phyloP scores from a whole-genome alignment of 2,329 filamentous ascomycete species.

The Paradendryphiella salina region DNA sequence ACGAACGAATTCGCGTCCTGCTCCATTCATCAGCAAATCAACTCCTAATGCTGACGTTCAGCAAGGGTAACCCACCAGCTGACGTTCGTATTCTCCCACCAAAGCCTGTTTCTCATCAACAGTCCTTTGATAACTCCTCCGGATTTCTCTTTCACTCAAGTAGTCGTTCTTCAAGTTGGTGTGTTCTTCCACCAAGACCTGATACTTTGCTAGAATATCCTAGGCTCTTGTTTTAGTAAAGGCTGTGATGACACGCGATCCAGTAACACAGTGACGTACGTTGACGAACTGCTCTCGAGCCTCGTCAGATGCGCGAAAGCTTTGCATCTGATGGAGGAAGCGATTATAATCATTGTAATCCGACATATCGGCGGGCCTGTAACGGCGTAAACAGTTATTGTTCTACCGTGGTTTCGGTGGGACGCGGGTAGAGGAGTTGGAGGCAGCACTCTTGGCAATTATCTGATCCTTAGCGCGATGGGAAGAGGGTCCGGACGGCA shows the following conservation, averaged over 20 bases:
- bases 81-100: slow-evolving; percentile 27
- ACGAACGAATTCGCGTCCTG: slow-evolving; percentile 50
- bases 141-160: slow-evolving; percentile 37
- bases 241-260: slow-evolving; percentile 6
- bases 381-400: not conserved
- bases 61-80: slow-evolving; percentile 28
- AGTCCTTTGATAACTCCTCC: slow-evolving; percentile 38
- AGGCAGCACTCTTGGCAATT: slow-evolving; percentile 1
- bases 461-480: not conserved
- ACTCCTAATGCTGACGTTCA: not conserved
- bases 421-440: slow-evolving; percentile 2
- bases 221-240: slow-evolving; percentile 29
- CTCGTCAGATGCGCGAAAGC: slow-evolving; percentile 44
- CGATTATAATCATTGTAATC: slow-evolving; percentile 29
- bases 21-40: slow-evolving; percentile 3
- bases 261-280: slow-evolving; percentile 21
- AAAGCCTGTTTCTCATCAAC: slow-evolving; percentile 26
- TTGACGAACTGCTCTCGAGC: slow-evolving; percentile 42
- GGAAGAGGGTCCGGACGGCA: slow-evolving; percentile 2
- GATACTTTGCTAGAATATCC: slow-evolving; percentile 39
- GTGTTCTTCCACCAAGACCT: slow-evolving; percentile 30
- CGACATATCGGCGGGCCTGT: not conserved
- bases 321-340: slow-evolving; percentile 35
- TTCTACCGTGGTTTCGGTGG: slow-evolving; percentile 2
- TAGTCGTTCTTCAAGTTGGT: slow-evolving; percentile 37